Evolutionary conservation across 192 early-diverging fungal species (phyloP).

Genomic region (Anaeromyces robustus): DNA sequence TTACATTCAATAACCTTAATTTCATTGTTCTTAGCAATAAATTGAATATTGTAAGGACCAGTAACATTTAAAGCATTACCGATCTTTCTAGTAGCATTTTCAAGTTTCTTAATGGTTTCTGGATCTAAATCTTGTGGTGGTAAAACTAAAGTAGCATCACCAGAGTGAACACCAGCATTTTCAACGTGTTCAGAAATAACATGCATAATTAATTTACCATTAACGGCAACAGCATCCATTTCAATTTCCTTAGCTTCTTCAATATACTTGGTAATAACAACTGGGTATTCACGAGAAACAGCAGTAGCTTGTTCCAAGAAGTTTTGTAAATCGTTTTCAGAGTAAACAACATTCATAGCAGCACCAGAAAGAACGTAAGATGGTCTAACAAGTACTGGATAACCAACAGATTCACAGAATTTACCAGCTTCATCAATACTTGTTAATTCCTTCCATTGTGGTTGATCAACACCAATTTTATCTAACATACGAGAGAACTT

Average conservation of each 20-base stretch:
- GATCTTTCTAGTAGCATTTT: constrained; percentile 79
- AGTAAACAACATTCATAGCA: constrained; percentile 95
- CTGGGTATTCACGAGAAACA: constrained; percentile 85
- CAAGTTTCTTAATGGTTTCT: constrained; percentile 85
- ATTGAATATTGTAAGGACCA: constrained; percentile 98
- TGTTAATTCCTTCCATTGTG: constrained; percentile 90
- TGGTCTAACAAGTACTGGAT: constrained; percentile 90
- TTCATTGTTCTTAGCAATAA: constrained; percentile 98
- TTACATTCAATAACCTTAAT: constrained; percentile 99
- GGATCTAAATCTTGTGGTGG: constrained; percentile 92
- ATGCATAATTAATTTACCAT: constrained; percentile 86
- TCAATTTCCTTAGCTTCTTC: constrained; percentile 98
- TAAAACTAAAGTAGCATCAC: constrained; percentile 88
- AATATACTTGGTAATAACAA: constrained; percentile 97
- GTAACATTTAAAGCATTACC: constrained; percentile 86
- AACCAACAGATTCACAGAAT: constrained; percentile 85
- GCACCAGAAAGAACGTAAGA: constrained; percentile 97
- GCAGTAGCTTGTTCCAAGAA: constrained; percentile 81
- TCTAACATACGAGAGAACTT: constrained; percentile 96
- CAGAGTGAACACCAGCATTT: constrained; percentile 98
- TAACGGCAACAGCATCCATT: constrained; percentile 91
- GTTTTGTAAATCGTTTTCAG: constrained; percentile 60
- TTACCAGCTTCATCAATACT: constrained; percentile 63
- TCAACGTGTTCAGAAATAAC: constrained; percentile 96
- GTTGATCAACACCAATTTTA: constrained; percentile 93